Base-by-base conservation (phyloP, 768 basidiomycete species). In the Paxillus rubicundulus region DNA sequence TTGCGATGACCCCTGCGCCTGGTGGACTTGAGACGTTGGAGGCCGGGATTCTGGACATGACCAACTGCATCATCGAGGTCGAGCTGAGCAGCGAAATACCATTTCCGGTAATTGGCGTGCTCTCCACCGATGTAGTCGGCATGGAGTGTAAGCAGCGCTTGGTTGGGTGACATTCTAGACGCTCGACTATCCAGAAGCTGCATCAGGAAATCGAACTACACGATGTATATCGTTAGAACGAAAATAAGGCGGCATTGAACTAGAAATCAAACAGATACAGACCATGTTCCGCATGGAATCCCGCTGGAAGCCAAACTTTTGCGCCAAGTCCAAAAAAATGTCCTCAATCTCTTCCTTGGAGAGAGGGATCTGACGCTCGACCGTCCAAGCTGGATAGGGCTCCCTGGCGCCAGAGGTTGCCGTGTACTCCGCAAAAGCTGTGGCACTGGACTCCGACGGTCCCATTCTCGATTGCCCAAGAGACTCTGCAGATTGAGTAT, bases 301-400 rank as follows among this genome's bases (percentile, higher is more conserved):
- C 52, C 86, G 79, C 74, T 95, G 97, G 68, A 99, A 99, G 55
- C 97, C 97, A 72, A 98, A 99, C 73, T 98, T 99, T 78, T 98
- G 94, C 24, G 93, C 87, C 32, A 99, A 79, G 75, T 98, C 97
- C 46, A 98, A 82, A 67, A 98, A 92, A 45, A 99, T 92, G 67
- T 99, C 97, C 69, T 98, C 96, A 50, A 98, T 98, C 76, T 98
- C 97, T 71, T 99, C 97, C 77, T 98, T 98, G 17, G 93, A 95
- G 13, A 99, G 77, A n/a, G 96, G 96, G 55, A 98, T 97, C 59
- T 89, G 85, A 13, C 90, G 86, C 47, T 98, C 97, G 37, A 84
- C 71, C 9, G 84, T 85, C 97, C 97, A 99, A 1, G 96, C 93
- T 0, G 96, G 90, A 66, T 98, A 98, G 36, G 92, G 84, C 61